Base-by-base conservation (phyloP, 495 filamentous ascomycete genomes). In the Bacidia rubella region DNA sequence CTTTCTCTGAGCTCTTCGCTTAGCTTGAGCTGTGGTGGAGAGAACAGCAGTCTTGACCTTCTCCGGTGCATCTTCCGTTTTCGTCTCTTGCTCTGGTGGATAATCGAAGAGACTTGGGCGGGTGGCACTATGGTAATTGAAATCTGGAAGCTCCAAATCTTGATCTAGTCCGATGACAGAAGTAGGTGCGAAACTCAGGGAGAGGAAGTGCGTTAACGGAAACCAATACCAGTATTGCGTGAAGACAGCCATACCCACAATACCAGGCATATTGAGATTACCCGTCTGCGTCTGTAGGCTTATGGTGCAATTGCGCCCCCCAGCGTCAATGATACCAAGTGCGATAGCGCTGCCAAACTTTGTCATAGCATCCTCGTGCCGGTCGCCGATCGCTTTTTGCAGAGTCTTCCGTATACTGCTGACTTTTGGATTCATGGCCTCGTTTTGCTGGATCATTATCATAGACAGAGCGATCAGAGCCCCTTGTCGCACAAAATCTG, bases 201-300 rank as follows among this genome's bases (percentile, higher is more conserved):
- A 90, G 20, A 99, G 68, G 79, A 99, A 99, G 67, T 97, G 93
- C 22, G 92, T 95, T 59, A 96, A 80, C 45, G 93, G 93, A 80
- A 99, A 99, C 93, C 93, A 99, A 70, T 99, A 99, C 93, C 93
- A 99, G 71, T 99, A 99, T 66, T 99, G 93, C 5, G 87, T 92
- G 71, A 99, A 99, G 24, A 99, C 85, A 39, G 88, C 89, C 79
- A 95, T 95, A 55, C 93, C 93, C 20, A 99, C 90, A 53, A 97
- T 92, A 53, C 86, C 93, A 17, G 87, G 78, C 87, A 97, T 92
- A 71, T 97, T 96, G 55, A 99, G 76, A 60, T 95, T 99, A 52
- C 93, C 93, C 0, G 92, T 95, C 70, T 93, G 90, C 1, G 93
- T 99, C 64, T 97, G 92, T 2, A 99, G 74, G 43, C 90, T 89